Evolutionary conservation across 2,329 filamentous ascomycete genomes (phyloP).

Genomic region (Lachnum nothofagi): DNA sequence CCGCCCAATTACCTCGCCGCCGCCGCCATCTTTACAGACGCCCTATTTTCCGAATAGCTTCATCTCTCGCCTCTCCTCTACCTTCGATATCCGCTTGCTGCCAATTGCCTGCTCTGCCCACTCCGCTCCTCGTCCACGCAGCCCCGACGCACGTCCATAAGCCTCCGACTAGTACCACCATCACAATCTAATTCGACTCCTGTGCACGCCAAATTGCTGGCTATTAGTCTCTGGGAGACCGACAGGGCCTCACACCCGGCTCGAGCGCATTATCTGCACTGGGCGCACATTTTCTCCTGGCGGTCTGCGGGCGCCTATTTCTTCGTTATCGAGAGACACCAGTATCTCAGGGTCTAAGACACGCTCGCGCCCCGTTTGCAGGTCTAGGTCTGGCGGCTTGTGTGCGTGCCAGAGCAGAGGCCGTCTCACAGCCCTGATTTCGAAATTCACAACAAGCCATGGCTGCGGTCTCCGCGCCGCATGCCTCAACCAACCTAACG

Average conservation of each 20-base stretch:
- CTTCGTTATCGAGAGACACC: no score
- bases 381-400: no score
- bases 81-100: not conserved
- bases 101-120: constrained; percentile 4
- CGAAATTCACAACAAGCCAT: constrained; percentile 18
- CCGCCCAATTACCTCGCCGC: not conserved
- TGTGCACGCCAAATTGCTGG: constrained; percentile 14
- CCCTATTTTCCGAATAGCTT: not conserved
- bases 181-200: no score
- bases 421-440: constrained; percentile 2
- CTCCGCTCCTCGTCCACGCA: not conserved
- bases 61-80: not conserved
- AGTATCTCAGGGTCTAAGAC: constrained; percentile 12
- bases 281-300: not conserved
- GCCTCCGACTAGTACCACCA: not conserved
- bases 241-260: constrained; percentile 7
- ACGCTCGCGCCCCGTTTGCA: constrained; percentile 5
- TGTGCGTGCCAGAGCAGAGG: constrained; percentile 1
- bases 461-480: constrained; percentile 35
- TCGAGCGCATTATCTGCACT: no score
- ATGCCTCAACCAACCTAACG: constrained; percentile 29
- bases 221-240: constrained; percentile 1
- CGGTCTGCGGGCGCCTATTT: not conserved
- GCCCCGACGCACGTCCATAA: not conserved
- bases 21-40: not conserved